phyloP scores from a whole-genome alignment of 495 filamentous ascomycete genomes.

The Talaromyces thailandensis region DNA sequence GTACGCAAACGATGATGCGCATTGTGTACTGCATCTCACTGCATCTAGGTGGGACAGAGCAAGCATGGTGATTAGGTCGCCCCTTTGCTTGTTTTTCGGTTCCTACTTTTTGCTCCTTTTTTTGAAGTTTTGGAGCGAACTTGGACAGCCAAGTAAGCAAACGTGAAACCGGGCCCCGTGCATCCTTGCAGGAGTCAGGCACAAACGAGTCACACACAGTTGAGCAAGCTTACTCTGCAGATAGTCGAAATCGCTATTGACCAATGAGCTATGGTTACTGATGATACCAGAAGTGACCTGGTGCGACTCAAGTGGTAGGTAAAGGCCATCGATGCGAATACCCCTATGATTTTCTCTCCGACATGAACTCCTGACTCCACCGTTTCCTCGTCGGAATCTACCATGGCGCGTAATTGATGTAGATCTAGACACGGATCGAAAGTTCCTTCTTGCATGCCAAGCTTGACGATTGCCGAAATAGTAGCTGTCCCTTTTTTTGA shows the following conservation, averaged over 20 bases:
- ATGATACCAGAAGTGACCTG: neutral
- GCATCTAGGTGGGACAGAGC: neutral
- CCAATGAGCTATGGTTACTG: neutral
- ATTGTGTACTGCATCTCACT: neutral
- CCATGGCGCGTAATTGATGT: neutral
- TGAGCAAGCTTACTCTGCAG: neutral
- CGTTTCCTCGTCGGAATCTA: neutral
- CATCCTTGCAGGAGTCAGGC: neutral
- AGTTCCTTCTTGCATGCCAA: neutral
- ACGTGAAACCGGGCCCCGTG: neutral
- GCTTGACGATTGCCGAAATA: neutral
- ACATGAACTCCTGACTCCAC: neutral
- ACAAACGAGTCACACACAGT: neutral
- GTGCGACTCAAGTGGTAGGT: neutral
- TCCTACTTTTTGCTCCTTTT: neutral
- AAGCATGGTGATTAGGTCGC: neutral
- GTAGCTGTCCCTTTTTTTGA: neutral
- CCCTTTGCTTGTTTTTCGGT: neutral
- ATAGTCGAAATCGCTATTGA: neutral
- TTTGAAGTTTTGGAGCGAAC: neutral
- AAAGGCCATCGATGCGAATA: neutral
- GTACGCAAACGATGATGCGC: neutral
- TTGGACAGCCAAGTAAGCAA: neutral
- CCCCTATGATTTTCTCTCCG: neutral
- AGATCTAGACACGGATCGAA: neutral